phyloP scores from a whole-genome alignment of 1,139 yeast genomes.

The Protomyces gravidus region DNA sequence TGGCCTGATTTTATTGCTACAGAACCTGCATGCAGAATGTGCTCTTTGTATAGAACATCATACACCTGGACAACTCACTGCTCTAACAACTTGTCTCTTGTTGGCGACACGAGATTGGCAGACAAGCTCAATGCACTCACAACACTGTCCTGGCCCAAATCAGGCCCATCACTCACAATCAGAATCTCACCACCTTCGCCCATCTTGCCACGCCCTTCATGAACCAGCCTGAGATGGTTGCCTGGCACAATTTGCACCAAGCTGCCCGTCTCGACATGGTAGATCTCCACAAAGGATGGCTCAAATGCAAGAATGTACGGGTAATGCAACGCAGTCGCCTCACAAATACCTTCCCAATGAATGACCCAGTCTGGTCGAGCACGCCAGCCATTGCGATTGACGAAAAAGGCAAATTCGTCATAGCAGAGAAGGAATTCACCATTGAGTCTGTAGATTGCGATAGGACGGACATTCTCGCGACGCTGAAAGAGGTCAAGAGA shows the following conservation, averaged over 20 bases:
- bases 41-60: no score
- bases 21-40: no score
- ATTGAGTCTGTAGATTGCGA: constrained; percentile 84
- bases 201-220: constrained; percentile 53
- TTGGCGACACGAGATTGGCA: background rate
- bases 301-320: constrained; percentile 92
- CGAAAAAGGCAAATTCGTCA: constrained; percentile 81
- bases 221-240: constrained; percentile 64
- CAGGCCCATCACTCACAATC: constrained; percentile 68
- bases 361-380: constrained; percentile 90
- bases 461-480: constrained; percentile 77
- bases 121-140: constrained; percentile 20
- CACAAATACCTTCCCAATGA: constrained; percentile 96
- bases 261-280: constrained; percentile 85
- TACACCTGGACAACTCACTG: no score
- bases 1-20: no score
- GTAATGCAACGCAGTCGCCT: constrained; percentile 84
- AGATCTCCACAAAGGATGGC: constrained; percentile 79
- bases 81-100: background rate
- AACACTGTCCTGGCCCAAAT: constrained; percentile 15
- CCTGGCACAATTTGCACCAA: constrained; percentile 87
- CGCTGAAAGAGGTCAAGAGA: constrained; percentile 92
- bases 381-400: constrained; percentile 94
- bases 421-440: constrained; percentile 65
- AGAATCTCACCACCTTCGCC: constrained; percentile 89